Evolutionary conservation across 192 early-diverging fungal genomes (phyloP), one percentile per base, ranked within the genome.

Genomic region (Coemansia sp.): DNA sequence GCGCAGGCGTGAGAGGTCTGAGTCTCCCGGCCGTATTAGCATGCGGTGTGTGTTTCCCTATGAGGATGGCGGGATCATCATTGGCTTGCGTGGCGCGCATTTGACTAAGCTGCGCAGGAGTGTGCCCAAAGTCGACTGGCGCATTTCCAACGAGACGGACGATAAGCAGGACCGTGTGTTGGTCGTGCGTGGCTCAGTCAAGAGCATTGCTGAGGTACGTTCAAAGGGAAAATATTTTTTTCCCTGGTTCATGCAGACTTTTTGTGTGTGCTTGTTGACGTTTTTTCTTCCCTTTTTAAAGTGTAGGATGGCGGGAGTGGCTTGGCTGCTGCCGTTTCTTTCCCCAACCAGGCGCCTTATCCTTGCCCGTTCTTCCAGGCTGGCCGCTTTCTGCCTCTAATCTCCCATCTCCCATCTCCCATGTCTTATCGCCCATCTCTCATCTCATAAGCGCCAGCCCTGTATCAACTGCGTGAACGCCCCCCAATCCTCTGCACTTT

Each of bases 61-160:
- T 38, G 77, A 79, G 49, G 77, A 79, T 40, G 77, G 77, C 14
- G 77, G 77, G 1, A 79, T 79, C 43, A 79, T 79, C n/a, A 79
- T 79, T 57, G 77, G 77, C 9, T 48, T 72, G 51, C 69, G 77
- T 19, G 77, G 77, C 2, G 71, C 71, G 3, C 77, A 79, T 51
- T 67, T 79, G 23, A 53, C 67, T 6, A 79, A 79, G 67, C 63
- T 79, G 55, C 77, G 77, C 37, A 53, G 56, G 10, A 42, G 70
- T 10, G 50, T 67, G 41, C 59, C 58, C 12, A 21, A 41, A 15
- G 77, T 79, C 13, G 77, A 79, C 55, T 73, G 70, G 77, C 66
- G 64, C 57, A 79, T 79, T n/a, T 79, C 77, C 27, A 79, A 69
- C 59, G 77, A 79, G 39, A 73, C 77, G 7, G 73, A 66, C 56